phyloP scores from a whole-genome alignment of 345 rosid species.

The Zanthoxylum bungeanum region DNA sequence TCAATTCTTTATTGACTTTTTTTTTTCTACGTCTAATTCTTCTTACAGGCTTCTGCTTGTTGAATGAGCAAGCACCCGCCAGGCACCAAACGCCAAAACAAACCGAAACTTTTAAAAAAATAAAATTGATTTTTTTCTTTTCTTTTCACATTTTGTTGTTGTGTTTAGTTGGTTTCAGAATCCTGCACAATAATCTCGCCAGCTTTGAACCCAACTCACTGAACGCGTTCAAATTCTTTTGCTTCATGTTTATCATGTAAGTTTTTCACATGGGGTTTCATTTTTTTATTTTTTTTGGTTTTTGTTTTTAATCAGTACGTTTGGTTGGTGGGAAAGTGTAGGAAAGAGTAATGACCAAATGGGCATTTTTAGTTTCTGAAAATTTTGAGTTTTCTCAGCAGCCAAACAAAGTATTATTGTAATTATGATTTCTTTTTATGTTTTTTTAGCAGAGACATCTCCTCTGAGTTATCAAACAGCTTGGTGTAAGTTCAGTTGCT shows the following conservation, averaged over 20 bases:
- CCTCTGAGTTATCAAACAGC: conserved; percentile 7
- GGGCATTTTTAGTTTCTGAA: conserved; percentile 11
- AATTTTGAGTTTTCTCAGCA: conserved; percentile 15
- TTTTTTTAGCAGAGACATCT: conserved; percentile 17
- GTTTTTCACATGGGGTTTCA: conserved; percentile 1
- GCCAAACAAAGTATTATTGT: conserved; percentile 3
- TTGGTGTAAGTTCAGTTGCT: conserved; percentile 17
- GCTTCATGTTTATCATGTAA: conserved; percentile 6
- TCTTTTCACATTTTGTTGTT: neutral
- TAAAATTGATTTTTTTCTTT: neutral
- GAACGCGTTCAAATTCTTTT: neutral
- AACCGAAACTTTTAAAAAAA: conserved; percentile 20
- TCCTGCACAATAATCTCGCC: conserved; percentile 29
- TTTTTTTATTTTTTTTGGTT: neutral
- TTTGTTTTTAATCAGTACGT: neutral
- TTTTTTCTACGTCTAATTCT: conserved; percentile 22
- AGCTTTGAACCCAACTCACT: conserved; percentile 39
- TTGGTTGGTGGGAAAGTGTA: conserved; percentile 24
- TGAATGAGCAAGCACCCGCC: conserved; percentile 37
- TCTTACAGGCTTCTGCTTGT: conserved; percentile 45
- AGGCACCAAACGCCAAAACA: conserved; percentile 24
- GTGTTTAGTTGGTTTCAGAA: conserved; percentile 29
- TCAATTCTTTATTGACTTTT: conserved; percentile 37
- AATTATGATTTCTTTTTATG: neutral
- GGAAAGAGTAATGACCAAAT: neutral